Evolutionary conservation across 805 yeast genomes (phyloP).

Genomic region (Wickerhamiella alocasiicola): DNA sequence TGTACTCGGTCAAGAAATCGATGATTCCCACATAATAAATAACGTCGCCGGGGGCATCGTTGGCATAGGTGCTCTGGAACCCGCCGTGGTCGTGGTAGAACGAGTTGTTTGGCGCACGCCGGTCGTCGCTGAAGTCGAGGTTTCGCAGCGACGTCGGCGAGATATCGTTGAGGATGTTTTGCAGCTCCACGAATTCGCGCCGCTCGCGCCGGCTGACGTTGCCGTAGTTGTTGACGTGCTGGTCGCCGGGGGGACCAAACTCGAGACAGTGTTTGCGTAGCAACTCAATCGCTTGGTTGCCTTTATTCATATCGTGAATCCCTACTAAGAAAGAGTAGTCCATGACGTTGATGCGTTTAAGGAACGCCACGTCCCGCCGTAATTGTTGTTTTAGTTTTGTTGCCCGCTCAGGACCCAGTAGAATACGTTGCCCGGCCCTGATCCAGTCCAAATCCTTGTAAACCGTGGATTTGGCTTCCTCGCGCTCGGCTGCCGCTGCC

Average conservation of each 20-base stretch:
- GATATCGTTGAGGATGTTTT: slow-evolving; percentile 25
- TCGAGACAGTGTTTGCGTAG: slow-evolving; percentile 15
- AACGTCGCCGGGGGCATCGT: slow-evolving; percentile 47
- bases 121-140: slow-evolving; percentile 24
- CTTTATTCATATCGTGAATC: slow-evolving; percentile 59
- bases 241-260: slow-evolving; percentile 19
- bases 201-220: slow-evolving; percentile 14
- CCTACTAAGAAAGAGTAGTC: slow-evolving; percentile 89
- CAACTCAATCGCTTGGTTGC: slow-evolving; percentile 31
- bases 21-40: slow-evolving; percentile 88
- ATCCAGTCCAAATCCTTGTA: slow-evolving; percentile 86
- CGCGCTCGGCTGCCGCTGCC: no score
- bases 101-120: slow-evolving; percentile 31
- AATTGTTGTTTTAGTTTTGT: slow-evolving; percentile 54
- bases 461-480: no score
- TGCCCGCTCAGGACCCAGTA: slow-evolving; percentile 62
- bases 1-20: slow-evolving; percentile 67
- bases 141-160: slow-evolving; percentile 27
- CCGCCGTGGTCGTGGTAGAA: slow-evolving; percentile 83
- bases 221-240: slow-evolving; percentile 9
- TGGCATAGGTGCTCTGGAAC: slow-evolving; percentile 53
- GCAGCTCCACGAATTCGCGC: slow-evolving; percentile 26
- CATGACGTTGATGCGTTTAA: slow-evolving; percentile 76
- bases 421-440: slow-evolving; percentile 47
- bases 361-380: slow-evolving; percentile 56